phyloP scores from a whole-genome alignment of 192 early-diverging fungal species.

The Linnemannia hyalina region DNA sequence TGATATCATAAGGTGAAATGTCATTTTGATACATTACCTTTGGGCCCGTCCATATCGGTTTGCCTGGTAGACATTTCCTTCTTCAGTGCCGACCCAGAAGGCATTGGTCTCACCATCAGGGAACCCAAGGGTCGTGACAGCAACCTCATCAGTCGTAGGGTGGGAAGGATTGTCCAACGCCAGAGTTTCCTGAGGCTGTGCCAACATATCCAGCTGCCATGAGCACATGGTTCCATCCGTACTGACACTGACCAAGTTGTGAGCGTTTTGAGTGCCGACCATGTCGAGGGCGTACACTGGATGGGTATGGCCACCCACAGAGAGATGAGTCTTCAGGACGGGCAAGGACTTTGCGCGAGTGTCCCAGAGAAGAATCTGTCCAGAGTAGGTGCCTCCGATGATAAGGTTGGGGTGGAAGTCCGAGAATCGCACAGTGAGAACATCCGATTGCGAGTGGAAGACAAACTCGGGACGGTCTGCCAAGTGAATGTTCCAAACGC shows the following conservation, averaged over 20 bases:
- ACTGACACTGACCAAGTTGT: constrained; percentile 91
- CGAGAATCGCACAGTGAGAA: constrained; percentile 90
- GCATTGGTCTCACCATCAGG: constrained; percentile 92
- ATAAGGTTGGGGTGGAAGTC: constrained; percentile 94
- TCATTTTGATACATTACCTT: constrained; percentile 63
- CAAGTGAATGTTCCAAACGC: constrained; percentile 94
- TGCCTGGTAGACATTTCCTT: constrained; percentile 93
- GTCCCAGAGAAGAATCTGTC: constrained; percentile 99
- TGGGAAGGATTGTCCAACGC: constrained; percentile 83
- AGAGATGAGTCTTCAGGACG: constrained; percentile 94
- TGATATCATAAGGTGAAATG: background rate
- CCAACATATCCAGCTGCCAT: constrained; percentile 99
- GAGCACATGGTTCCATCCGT: constrained; percentile 97
- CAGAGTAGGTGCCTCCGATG: constrained; percentile 97
- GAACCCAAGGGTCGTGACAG: constrained; percentile 92
- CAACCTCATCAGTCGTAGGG: constrained; percentile 92
- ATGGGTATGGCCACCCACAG: constrained; percentile 95
- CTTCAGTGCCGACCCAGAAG: constrained; percentile 97
- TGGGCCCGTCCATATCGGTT: constrained; percentile 97
- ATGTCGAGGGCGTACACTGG: constrained; percentile 92
- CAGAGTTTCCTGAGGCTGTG: constrained; percentile 92
- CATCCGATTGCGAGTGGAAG: constrained; percentile 93
- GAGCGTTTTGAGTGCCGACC: constrained; percentile 96
- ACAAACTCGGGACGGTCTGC: constrained; percentile 94
- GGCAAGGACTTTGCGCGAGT: constrained; percentile 91